These are phyloP conservation scores for Dendryphion nanum DNA, from an alignment of 2,329 filamentous ascomycete genomes.

Conservation along the genomic window DNA sequence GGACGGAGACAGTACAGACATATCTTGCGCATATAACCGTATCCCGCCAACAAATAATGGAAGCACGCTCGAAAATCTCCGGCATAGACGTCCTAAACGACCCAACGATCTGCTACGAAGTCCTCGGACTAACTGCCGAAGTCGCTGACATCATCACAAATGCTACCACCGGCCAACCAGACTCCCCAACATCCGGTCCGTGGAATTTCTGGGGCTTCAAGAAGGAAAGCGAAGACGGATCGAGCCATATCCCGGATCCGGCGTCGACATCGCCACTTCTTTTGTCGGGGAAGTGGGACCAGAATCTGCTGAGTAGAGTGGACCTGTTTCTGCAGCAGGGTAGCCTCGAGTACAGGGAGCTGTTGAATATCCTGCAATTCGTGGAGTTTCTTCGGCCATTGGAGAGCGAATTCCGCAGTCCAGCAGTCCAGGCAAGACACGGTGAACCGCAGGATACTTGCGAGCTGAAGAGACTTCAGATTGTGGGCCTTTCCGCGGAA, in stretches of 20 bases:
- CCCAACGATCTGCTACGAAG: not conserved
- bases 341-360: not conserved
- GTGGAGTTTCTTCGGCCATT: no score
- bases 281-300: not conserved
- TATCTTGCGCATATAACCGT: not conserved
- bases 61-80: not conserved
- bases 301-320: not conserved
- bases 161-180: not conserved
- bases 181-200: not conserved
- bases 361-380: not conserved
- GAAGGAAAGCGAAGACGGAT: not conserved
- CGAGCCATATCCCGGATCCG: not conserved
- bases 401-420: no score
- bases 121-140: not conserved
- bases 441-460: no score
- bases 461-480: not conserved
- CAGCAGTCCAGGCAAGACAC: no score
- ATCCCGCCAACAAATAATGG: not conserved
- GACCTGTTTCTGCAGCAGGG: not conserved
- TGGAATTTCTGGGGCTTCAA: not conserved
- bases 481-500: not conserved
- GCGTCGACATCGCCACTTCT: not conserved
- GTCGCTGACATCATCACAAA: not conserved
- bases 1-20: not conserved
- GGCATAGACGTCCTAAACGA: not conserved